Evolutionary conservation across 2,329 filamentous ascomycete genomes (phyloP), one percentile per base, ranked within the genome.

Genomic region (Ascocoryne sarcoides): DNA sequence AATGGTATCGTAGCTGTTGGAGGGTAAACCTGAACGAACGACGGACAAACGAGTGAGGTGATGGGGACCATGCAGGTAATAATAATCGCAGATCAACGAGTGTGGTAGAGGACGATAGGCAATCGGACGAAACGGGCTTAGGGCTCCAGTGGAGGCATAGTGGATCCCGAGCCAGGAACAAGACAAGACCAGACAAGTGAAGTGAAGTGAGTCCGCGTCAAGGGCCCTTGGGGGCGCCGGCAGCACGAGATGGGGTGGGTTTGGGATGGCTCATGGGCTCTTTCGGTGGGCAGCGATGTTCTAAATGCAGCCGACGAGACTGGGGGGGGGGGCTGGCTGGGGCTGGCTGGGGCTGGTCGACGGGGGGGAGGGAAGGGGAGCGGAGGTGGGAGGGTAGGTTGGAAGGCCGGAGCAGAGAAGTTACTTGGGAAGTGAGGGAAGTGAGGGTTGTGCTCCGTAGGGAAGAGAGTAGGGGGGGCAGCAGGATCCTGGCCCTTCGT

Each of bases 61-160:
- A 54, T 35, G 55, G 57, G 56, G 55, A 52, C 53, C 51, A 53
- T 57, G 51, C 49, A 51, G 52, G 58, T 59, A 56, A 60, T 59
- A 60, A 45, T 51, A 45, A 50, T 43, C 40, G 46, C 41, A 48
- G 51, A 55, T 54, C 51, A 47, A 54, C 50, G 49, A 51, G 41
- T 36, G 47, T 50, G 53, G 56, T 53, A 56, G 47, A 51, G 45
- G 43, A 44, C 46, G 53, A 59, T 55, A 58, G 55, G 50, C 54
- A 52, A 41, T 32, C 36, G 40, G 41, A 45, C 48, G 36, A 36
- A 47, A 49, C 42, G 15, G 48, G 53, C 38, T 47, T 48, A 52
- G 50, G 53, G 48, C 48, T 51, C 45, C 49, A 39, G 39, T 35
- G 46, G 34, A 38, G 12, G 23, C 23, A 26, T 26, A 12, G 23